Evolutionary conservation across 768 basidiomycete genomes (phyloP).

Genomic region (Boletus sp.): DNA sequence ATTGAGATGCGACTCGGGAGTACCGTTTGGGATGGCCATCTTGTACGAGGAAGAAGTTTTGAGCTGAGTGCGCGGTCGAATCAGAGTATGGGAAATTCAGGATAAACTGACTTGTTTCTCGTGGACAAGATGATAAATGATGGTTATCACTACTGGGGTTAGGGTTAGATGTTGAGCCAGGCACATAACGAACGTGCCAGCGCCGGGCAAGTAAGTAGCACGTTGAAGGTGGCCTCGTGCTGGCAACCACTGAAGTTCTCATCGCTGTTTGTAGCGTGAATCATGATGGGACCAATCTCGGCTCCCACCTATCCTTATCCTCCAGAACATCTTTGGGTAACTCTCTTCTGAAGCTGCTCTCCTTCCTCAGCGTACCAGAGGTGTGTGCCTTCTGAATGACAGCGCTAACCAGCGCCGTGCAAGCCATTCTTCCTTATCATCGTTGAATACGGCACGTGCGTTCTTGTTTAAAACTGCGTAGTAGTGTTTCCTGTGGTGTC

Average conservation of each 20-base stretch:
- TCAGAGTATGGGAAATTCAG: neutral
- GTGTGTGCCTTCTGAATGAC: constrained; percentile 8
- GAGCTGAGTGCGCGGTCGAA: neutral
- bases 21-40: constrained; percentile 45
- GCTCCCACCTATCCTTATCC: neutral
- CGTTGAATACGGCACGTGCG: constrained; percentile 19
- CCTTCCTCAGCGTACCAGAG: neutral
- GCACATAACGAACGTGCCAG: constrained; percentile 13
- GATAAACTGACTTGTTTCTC: neutral
- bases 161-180: neutral
- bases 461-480: constrained; percentile 22
- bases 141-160: neutral
- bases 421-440: neutral
- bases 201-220: neutral
- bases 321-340: constrained; percentile 6
- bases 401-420: constrained; percentile 2
- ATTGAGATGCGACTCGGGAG: constrained; percentile 20
- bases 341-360: constrained; percentile 2
- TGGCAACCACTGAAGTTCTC: neutral
- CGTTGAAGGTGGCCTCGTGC: neutral
- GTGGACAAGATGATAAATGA: neutral
- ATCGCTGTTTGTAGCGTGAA: neutral
- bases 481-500: neutral
- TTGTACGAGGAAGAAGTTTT: constrained; percentile 19
- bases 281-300: neutral